Evolutionary conservation across 2,329 filamentous ascomycete species (phyloP), one percentile per base, ranked within the genome.

Genomic region (Curvularia sp.): DNA sequence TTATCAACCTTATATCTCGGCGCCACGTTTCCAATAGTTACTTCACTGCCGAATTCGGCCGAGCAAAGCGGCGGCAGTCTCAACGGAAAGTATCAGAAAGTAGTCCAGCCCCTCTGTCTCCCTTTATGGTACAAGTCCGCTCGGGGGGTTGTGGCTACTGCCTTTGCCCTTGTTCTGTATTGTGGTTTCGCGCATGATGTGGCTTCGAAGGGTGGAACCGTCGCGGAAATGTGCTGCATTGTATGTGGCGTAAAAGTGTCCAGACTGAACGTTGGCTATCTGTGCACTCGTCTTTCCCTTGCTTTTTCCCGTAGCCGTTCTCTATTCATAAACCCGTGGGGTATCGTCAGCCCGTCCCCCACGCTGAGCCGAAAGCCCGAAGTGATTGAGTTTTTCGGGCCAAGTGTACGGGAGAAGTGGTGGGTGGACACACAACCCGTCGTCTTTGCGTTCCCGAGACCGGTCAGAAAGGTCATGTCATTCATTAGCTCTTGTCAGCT

Each of bases 401-500:
- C 27, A 23, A 43, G 21, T 36, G 38, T 32, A 18, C 39, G 12
- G 13, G 23, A 32, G 27, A 38, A 42, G 25, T 23, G 21, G 21
- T 21, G 21, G 4, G 25, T 13, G 8, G 32, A 3, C 13, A 42
- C 12, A n/a, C 6, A 2, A 6, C 27, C 15, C 13, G 27, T 34
- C 5, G 13, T 25, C 23, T 38, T 18, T 21, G 21, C 21, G 23
- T 52, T 34, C 49, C 49, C 13, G 28, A 25, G 21, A 18, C 34
- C 10, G 49, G 53, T 30, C 27, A 34, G 21, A 53, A 21, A 18
- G 42, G 36, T 10, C 7, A 49, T 36, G 23, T 32, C 47, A 30
- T 47, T 42, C 36, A 49, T 49, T 41, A 43, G 34, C 43, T 42
- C 25, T 34, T 43, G 49, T 42, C 49, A 53, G 42, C 45, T 36